These are phyloP conservation scores for Cryptococcus sp. DNA, from an alignment of 1,284 basidiomycete species.

Conservation along the genomic window DNA sequence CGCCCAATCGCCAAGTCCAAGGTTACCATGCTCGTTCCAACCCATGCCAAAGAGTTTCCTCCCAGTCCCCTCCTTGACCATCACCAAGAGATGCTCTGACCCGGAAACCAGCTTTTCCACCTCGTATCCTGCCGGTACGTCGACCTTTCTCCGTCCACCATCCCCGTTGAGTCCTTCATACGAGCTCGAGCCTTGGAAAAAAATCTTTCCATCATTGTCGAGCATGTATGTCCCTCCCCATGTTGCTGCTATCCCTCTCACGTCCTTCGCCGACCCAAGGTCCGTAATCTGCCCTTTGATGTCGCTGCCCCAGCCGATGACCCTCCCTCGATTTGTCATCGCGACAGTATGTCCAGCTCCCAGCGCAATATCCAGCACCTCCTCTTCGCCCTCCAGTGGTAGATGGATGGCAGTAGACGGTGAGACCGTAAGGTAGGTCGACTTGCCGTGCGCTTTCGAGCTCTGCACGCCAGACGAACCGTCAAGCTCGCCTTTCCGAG, in stretches of 20 bases:
- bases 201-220: constrained; percentile 26
- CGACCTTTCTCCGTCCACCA: constrained; percentile 4
- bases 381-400: constrained; percentile 5
- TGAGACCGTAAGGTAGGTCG: constrained; percentile 9
- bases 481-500: constrained; percentile 62
- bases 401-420: constrained; percentile 22
- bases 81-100: constrained; percentile 69
- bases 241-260: constrained; percentile 56
- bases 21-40: constrained; percentile 94
- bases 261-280: constrained; percentile 36
- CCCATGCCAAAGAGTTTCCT: constrained; percentile 73
- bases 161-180: constrained; percentile 55
- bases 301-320: constrained; percentile 60
- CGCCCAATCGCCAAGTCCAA: constrained; percentile 60
- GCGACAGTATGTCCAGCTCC: constrained; percentile 69
- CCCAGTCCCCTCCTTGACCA: constrained; percentile 1
- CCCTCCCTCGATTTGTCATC: constrained; percentile 51
- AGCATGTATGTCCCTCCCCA: constrained; percentile 76
- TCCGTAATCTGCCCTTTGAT: constrained; percentile 61
- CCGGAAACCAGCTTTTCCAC: constrained; percentile 57
- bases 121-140: constrained; percentile 7
- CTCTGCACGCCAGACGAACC: background rate
- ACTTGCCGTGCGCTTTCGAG: constrained; percentile 20
- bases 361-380: constrained; percentile 48
- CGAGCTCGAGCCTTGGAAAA: constrained; percentile 60